phyloP scores from a whole-genome alignment of 2,329 filamentous ascomycete species.

The Pyricularia grisea region DNA sequence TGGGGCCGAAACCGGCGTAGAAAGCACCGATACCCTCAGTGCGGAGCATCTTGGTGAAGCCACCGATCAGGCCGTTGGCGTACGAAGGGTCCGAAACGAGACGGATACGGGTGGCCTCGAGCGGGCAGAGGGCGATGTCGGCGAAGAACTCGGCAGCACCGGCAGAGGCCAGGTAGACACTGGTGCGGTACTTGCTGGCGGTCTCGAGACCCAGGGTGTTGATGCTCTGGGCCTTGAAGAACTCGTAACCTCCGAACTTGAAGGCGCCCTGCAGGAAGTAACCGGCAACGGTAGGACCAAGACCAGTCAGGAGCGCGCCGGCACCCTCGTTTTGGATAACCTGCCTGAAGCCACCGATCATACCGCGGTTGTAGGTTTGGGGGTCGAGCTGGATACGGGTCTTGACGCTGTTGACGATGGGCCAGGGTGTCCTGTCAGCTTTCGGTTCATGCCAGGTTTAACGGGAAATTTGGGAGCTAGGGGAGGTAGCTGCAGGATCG shows the following conservation, averaged over 20 bases:
- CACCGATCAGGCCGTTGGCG: conserved; percentile 60
- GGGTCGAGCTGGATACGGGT: conserved; percentile 81
- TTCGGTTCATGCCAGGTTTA: not conserved
- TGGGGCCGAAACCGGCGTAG: conserved; percentile 75
- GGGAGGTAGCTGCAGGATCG: not conserved
- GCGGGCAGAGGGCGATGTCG: conserved; percentile 70
- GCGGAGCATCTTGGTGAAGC: conserved; percentile 66
- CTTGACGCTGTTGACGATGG: conserved; percentile 55
- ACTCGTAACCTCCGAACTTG: conserved; percentile 83
- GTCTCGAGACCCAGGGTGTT: conserved; percentile 61
- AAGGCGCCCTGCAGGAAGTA: conserved; percentile 82
- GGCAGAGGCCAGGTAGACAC: conserved; percentile 59
- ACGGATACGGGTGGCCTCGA: conserved; percentile 79
- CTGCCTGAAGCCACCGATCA: conserved; percentile 71
- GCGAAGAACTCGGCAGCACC: conserved; percentile 51
- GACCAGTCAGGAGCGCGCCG: conserved; percentile 67
- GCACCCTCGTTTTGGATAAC: conserved; percentile 67
- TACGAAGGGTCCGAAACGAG: conserved; percentile 72
- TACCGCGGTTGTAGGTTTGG: conserved; percentile 67
- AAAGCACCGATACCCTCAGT: conserved; percentile 68
- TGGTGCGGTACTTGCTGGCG: conserved; percentile 61
- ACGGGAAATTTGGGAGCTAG: not conserved
- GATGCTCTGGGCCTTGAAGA: conserved; percentile 81
- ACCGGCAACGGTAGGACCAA: conserved; percentile 68
- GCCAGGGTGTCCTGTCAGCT: not conserved